A percentile compares a stretch with the other conserved stretches of the same genome.
phyloP scores from a whole-genome alignment of 2,329 filamentous ascomycete species.

The Sphaerulina vaccinii region DNA sequence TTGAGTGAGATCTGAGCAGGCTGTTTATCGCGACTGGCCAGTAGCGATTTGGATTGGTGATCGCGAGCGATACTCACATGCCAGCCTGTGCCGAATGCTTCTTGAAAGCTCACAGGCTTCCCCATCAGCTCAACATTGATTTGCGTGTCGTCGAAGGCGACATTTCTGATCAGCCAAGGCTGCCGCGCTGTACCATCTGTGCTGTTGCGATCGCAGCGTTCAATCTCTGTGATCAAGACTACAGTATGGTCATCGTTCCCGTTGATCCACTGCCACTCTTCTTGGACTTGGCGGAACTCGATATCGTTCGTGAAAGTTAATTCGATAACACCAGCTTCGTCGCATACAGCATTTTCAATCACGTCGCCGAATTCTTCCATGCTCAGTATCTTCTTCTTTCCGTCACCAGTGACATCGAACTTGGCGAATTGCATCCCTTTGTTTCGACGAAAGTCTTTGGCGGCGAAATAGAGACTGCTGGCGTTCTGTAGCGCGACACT shows the following conservation, averaged over 20 bases:
- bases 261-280: slow-evolving; percentile 13
- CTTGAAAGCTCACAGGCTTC: slow-evolving; percentile 1
- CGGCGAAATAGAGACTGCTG: slow-evolving; percentile 6
- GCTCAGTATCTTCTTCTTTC: slow-evolving; percentile 3
- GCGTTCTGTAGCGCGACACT: slow-evolving; percentile 8
- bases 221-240: slow-evolving; percentile 8
- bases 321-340: neutral
- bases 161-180: slow-evolving; percentile 2
- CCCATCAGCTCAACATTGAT: neutral
- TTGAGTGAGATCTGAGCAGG: slow-evolving; percentile 12
- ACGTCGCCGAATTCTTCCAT: slow-evolving; percentile 7
- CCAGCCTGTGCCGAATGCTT: slow-evolving; percentile 14
- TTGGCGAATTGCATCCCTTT: slow-evolving; percentile 2
- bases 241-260: neutral
- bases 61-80: slow-evolving; percentile 6
- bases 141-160: slow-evolving; percentile 3
- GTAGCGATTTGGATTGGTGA: neutral
- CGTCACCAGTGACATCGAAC: slow-evolving; percentile 2
- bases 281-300: slow-evolving; percentile 3
- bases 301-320: slow-evolving; percentile 3
- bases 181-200: slow-evolving; percentile 9
- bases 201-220: slow-evolving; percentile 5
- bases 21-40: neutral
- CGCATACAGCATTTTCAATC: neutral
- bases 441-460: neutral